Conservation (phyloP, 768 basidiomycete genomes). For the Postia placenta region DNA sequence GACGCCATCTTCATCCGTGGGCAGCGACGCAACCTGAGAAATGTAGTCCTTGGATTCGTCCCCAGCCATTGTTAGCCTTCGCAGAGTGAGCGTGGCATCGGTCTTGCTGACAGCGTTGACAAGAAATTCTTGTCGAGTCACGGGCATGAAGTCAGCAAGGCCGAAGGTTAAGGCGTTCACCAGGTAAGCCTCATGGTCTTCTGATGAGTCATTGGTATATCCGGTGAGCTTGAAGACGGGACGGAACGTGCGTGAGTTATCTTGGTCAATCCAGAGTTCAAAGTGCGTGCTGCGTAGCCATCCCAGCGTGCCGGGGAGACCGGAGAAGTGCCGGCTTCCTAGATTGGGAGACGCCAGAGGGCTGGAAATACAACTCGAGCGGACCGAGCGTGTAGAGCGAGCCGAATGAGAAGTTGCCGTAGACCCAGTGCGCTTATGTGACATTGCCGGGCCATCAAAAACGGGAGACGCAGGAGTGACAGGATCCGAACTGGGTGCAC, state of each 20-base stretch:
- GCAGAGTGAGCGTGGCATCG: constrained; percentile 61
- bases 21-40: constrained; percentile 67
- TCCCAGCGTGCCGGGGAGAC: constrained; percentile 32
- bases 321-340: background rate
- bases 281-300: constrained; percentile 53
- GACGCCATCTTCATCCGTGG: constrained; percentile 64
- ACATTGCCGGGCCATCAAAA: background rate
- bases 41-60: constrained; percentile 71
- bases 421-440: constrained; percentile 1
- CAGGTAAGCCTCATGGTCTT: constrained; percentile 11
- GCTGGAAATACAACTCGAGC: constrained; percentile 5
- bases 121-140: constrained; percentile 46
- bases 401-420: constrained; percentile 4
- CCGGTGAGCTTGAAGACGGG: constrained; percentile 55
- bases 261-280: constrained; percentile 77
- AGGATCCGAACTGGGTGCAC: background rate
- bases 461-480: background rate
- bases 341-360: constrained; percentile 4
- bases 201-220: constrained; percentile 19
- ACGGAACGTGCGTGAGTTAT: constrained; percentile 64
- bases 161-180: constrained; percentile 33
- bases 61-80: constrained; percentile 59
- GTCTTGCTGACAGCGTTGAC: constrained; percentile 48
- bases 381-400: constrained; percentile 8
- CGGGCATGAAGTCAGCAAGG: constrained; percentile 62